Base-by-base conservation (phyloP, 2,329 filamentous ascomycete species). In the Penicillium glabrum region DNA sequence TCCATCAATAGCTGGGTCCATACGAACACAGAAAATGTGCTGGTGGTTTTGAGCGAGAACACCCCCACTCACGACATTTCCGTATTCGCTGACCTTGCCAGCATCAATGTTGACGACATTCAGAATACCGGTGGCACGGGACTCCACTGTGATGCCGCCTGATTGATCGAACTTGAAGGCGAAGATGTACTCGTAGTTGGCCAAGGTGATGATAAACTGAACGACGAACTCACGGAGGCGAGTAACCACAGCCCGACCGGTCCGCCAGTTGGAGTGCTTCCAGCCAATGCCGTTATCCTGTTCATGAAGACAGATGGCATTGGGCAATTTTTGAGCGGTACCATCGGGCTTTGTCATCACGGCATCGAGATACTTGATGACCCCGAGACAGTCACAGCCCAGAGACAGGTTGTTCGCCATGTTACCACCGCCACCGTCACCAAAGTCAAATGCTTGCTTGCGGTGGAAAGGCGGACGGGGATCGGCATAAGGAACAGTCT, bases 361-460 rank as follows among this genome's bases (percentile, higher is more conserved):
- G 2, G 78, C 80, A 54, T 86, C 85, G 57, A 90, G 83, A 56
- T 87, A 87, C 67, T 88, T 86, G 66, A 89, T 88, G 2, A 82
- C 80, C 7, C 88, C 88, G 0, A 90, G 78, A 65, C 88, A 73
- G 51, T 73, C 70, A 41, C 71, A 72, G 0, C 69, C 70, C 3
- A 72, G 62, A 0, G 70, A 72, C 87, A 90, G 78, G 60, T 89
- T 89, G 67, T 91, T 91, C 16, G 86, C 85, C 47, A 81, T 84
- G 48, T 84, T 81, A 1, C 88, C 88, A 24, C 85, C 83, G 5
- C 88, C 88, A 10, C 82, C 85, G 57, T 90, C 87, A 8, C 88
- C 88, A 58, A 90, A 83, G 63, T 90, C 88, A 64, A 91, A 90
- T 1, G 87, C 87, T 52, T 87, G 85, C 69, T 91, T 91, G 44